Conservation (phyloP, 768 basidiomycete species). For the Hemileccinum impolitum region DNA sequence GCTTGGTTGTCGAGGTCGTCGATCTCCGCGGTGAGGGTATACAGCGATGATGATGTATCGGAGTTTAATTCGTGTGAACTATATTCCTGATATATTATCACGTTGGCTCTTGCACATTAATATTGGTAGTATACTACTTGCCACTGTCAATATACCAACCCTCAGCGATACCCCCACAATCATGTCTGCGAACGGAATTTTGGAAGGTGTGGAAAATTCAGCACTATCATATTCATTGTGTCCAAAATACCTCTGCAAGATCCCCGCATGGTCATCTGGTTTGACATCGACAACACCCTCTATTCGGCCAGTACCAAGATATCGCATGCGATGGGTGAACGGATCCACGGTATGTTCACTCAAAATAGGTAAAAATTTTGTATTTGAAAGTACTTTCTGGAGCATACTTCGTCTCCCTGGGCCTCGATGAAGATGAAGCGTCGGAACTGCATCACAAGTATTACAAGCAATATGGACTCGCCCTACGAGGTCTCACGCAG, state of each 20-base stretch:
- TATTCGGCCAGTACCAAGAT: conserved; percentile 77
- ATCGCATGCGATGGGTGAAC: conserved; percentile 72
- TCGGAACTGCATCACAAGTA: conserved; percentile 66
- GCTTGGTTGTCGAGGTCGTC: conserved; percentile 32
- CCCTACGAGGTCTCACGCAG: conserved; percentile 70
- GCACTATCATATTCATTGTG: neutral
- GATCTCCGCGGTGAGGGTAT: conserved; percentile 18
- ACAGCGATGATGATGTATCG: conserved; percentile 13
- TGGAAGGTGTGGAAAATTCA: conserved; percentile 22
- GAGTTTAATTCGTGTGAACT: conserved; percentile 27
- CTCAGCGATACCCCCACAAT: conserved; percentile 22
- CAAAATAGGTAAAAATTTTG: neutral
- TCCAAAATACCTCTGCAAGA: conserved; percentile 33
- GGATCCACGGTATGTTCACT: conserved; percentile 61
- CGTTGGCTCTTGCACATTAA: no score
- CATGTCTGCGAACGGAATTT: conserved; percentile 20
- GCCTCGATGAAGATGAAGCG: conserved; percentile 66
- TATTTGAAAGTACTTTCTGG: neutral
- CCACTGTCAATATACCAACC: neutral
- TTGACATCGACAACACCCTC: conserved; percentile 88
- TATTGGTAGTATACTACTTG: neutral
- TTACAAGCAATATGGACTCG: conserved; percentile 79
- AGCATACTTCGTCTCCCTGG: conserved; percentile 76
- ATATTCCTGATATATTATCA: conserved; percentile 17
- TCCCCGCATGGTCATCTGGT: conserved; percentile 64